A percentile compares a stretch with the other conserved stretches of the same genome.
phyloP scores from a whole-genome alignment of 768 basidiomycete genomes.

The Crepidotus variabilis region DNA sequence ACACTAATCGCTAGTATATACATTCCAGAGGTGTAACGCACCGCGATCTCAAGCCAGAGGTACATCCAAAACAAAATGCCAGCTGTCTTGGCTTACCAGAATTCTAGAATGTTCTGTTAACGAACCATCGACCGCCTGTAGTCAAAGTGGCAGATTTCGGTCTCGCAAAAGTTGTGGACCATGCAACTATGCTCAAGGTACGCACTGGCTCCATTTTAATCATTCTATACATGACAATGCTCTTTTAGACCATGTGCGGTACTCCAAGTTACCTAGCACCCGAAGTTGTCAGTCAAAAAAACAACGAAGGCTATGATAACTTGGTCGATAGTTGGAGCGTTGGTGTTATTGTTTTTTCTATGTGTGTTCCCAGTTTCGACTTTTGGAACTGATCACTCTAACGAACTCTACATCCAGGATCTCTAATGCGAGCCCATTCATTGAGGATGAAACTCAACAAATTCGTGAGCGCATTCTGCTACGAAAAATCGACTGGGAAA shows the following conservation, averaged over 20 bases:
- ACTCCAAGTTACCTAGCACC: constrained; percentile 94
- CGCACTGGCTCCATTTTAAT: not conserved
- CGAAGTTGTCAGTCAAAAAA: constrained; percentile 74
- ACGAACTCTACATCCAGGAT: constrained; percentile 44
- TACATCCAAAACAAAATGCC: constrained; percentile 19
- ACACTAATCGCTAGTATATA: constrained; percentile 43
- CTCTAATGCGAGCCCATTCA: constrained; percentile 74
- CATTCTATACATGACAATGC: constrained; percentile 1
- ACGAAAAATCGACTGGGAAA: constrained; percentile 60
- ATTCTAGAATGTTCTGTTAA: constrained; percentile 80
- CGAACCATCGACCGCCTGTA: constrained; percentile 57
- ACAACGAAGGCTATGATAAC: constrained; percentile 74
- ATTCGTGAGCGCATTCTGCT: constrained; percentile 59
- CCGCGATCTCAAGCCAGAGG: constrained; percentile 91
- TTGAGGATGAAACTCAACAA: constrained; percentile 61
- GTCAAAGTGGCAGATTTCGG: constrained; percentile 97
- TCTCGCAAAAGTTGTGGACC: constrained; percentile 87
- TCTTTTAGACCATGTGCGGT: constrained; percentile 83
- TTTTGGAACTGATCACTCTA: not conserved
- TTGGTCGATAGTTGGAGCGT: constrained; percentile 96
- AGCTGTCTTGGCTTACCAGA: constrained; percentile 1
- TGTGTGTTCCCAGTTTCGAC: constrained; percentile 43
- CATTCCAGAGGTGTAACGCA: constrained; percentile 80
- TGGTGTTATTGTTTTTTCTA: constrained; percentile 91
- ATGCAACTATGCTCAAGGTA: constrained; percentile 72